A percentile compares a stretch with the other conserved stretches of the same genome.
Conservation (phyloP, 2,329 filamentous ascomycete genomes). For the Sclerotinia minor region DNA sequence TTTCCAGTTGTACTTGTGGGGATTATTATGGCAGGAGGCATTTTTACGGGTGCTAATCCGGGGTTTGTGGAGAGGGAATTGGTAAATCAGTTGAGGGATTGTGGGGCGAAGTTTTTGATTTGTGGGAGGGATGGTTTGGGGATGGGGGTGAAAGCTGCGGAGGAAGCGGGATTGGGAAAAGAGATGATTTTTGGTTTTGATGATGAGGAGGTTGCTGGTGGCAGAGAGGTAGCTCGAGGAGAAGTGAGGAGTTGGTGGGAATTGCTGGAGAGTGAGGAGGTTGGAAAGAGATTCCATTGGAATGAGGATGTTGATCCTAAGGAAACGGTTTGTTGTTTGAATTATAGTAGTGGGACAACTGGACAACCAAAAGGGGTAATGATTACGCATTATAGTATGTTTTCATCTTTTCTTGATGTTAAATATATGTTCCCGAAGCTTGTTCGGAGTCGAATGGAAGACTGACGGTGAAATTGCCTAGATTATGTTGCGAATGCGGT, state of each 20-base stretch:
- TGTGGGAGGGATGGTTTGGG: constrained; percentile 60
- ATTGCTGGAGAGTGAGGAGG: constrained; percentile 53
- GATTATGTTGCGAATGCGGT: constrained; percentile 32
- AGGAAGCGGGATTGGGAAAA: constrained; percentile 54
- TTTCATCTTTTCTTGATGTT: neutral
- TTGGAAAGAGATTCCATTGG: constrained; percentile 64
- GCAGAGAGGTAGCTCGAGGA: constrained; percentile 42
- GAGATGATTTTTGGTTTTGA: constrained; percentile 67
- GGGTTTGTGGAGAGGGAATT: constrained; percentile 69
- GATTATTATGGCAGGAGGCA: constrained; percentile 52
- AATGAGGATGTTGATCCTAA: constrained; percentile 43
- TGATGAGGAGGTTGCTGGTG: constrained; percentile 47
- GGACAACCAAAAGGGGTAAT: constrained; percentile 78
- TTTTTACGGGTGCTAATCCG: constrained; percentile 57
- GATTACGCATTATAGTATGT: constrained; percentile 63
- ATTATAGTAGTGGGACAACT: constrained; percentile 76
- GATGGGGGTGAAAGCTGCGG: constrained; percentile 66
- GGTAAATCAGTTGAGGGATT: constrained; percentile 73
- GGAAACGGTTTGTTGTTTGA: constrained; percentile 57
- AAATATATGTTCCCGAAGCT: neutral
- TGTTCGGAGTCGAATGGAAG: fast-evolving
- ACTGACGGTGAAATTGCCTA: neutral
- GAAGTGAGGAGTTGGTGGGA: constrained; percentile 63
- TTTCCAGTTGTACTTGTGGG: constrained; percentile 56
- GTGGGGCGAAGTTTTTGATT: constrained; percentile 66